Percentiles rank a stretch among this genome's conserved stretches.
Conservation (phyloP, 2,329 filamentous ascomycete species). For the Aspergillus costaricaensis region DNA sequence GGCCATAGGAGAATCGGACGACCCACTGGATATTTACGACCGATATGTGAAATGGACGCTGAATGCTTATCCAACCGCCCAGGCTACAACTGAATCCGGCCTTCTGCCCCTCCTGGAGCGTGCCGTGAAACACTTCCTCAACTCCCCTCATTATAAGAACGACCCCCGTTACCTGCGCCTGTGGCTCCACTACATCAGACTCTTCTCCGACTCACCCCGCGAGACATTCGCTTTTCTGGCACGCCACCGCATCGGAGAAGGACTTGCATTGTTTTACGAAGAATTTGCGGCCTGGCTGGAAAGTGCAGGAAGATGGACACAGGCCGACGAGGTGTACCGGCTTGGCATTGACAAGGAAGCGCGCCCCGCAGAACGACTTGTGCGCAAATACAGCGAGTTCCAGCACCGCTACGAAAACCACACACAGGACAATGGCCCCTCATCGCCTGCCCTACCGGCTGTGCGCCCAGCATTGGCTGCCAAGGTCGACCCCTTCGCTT, state of each 20-base stretch:
- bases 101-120: slow-evolving; percentile 86
- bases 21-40: slow-evolving; percentile 93
- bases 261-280: slow-evolving; percentile 89
- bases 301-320: slow-evolving; percentile 75
- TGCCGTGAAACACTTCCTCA: slow-evolving; percentile 85
- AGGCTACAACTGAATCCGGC: slow-evolving; percentile 89
- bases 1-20: slow-evolving; percentile 80
- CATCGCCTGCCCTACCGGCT: slow-evolving; percentile 82
- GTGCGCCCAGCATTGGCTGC: slow-evolving; percentile 80
- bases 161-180: slow-evolving; percentile 90
- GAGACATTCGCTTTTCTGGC: slow-evolving; percentile 92
- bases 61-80: slow-evolving; percentile 89
- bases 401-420: slow-evolving; percentile 73
- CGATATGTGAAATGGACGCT: slow-evolving; percentile 97
- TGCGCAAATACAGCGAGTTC: slow-evolving; percentile 92
- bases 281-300: slow-evolving; percentile 96
- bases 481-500: slow-evolving; percentile 79
- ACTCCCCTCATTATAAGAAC: slow-evolving; percentile 86
- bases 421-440: slow-evolving; percentile 66
- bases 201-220: slow-evolving; percentile 90
- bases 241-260: slow-evolving; percentile 82
- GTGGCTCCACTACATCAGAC: slow-evolving; percentile 90
- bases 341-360: slow-evolving; percentile 88
- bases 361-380: slow-evolving; percentile 73
- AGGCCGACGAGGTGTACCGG: slow-evolving; percentile 92